Conservation (phyloP, 257 asterid genomes). For the Fraxinus excelsior region DNA sequence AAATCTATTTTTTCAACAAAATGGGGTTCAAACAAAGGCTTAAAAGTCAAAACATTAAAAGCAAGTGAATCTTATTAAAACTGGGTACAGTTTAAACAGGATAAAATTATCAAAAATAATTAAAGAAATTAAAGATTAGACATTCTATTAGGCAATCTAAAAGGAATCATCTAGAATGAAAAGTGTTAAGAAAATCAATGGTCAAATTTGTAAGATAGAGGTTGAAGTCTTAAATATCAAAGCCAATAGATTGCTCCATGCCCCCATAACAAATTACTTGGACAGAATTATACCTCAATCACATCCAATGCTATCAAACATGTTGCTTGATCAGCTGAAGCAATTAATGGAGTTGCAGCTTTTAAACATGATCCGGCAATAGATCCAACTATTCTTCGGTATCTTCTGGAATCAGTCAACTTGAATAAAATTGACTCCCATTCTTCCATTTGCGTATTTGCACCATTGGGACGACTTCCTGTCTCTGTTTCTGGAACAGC, state of each 20-base stretch:
- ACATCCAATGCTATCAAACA: constrained; percentile 73
- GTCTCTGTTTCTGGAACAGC: constrained; percentile 32
- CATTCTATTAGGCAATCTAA: neutral
- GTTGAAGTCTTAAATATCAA: neutral
- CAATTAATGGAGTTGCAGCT: constrained; percentile 77
- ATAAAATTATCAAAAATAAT: neutral
- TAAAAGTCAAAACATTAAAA: neutral
- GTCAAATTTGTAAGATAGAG: constrained; percentile 7
- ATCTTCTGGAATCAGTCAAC: constrained; percentile 75
- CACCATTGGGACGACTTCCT: constrained; percentile 31
- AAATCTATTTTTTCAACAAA: too few relatives aligned
- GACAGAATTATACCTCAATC: constrained; percentile 56
- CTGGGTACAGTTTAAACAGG: neutral
- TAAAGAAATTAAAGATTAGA: neutral
- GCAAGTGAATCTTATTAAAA: neutral
- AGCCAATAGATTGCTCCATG: neutral
- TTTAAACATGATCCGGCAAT: constrained; percentile 76
- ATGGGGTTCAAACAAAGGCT: too few relatives aligned
- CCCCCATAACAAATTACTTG: neutral
- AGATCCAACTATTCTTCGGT: constrained; percentile 79
- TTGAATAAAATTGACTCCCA: constrained; percentile 73
- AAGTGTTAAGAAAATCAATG: neutral
- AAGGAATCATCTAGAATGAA: neutral
- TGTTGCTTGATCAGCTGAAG: constrained; percentile 72
- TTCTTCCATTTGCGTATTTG: constrained; percentile 46